Conservation (phyloP, 345 rosid genomes). For the Trapa bicornis region DNA sequence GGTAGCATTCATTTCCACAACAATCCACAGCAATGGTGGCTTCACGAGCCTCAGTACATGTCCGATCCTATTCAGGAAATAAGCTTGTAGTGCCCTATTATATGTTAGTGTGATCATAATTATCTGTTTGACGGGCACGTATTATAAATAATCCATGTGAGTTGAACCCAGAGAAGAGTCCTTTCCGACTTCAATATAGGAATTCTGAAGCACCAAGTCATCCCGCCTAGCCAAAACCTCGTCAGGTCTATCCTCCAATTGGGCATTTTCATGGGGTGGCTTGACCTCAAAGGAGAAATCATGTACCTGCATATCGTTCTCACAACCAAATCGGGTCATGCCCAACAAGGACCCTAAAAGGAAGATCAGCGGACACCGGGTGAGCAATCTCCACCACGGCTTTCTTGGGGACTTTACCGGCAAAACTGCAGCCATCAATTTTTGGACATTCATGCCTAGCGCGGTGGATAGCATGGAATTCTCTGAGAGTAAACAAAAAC, state of each 20-base stretch:
- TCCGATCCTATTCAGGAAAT: too few relatives aligned
- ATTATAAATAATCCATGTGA: too few relatives aligned
- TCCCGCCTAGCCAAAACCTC: conserved; percentile 1
- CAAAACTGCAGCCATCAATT: conserved; percentile 16
- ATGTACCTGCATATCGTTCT: conserved; percentile 31
- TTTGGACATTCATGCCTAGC: conserved; percentile 9
- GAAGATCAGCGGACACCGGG: conserved; percentile 42
- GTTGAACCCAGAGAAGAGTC: too few relatives aligned
- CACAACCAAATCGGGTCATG: conserved; percentile 44
- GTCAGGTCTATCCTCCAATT: background rate
- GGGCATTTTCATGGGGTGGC: conserved; percentile 38
- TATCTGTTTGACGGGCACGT: too few relatives aligned
- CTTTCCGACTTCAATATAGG: conserved; percentile 15
- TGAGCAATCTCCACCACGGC: conserved; percentile 21
- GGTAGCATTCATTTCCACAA: too few relatives aligned
- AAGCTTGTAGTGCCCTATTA: too few relatives aligned
- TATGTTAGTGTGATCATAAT: too few relatives aligned
- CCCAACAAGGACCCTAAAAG: conserved; percentile 54
- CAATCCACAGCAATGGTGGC: too few relatives aligned
- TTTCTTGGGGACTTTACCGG: conserved; percentile 17
- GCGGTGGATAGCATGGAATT: conserved; percentile 16
- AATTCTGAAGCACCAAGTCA: conserved; percentile 21
- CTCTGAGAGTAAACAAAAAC: conserved; percentile 3
- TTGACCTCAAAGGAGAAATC: conserved; percentile 59
- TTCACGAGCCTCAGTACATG: too few relatives aligned